These are phyloP conservation scores for Colletotrichum aenigma DNA, from an alignment of 2,329 filamentous ascomycete species.

Conservation along the genomic window DNA sequence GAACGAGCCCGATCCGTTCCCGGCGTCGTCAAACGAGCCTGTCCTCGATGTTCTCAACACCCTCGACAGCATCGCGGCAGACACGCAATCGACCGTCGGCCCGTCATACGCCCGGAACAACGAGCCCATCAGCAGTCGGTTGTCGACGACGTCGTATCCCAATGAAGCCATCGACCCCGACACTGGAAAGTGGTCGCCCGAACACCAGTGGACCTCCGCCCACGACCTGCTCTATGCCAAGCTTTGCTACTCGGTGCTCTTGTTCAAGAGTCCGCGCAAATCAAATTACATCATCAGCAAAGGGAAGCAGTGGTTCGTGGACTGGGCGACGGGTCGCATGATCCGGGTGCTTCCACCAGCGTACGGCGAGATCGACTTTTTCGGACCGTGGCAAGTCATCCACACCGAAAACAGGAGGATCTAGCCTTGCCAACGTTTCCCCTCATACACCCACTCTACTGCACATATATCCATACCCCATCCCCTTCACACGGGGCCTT, in stretches of 20 bases:
- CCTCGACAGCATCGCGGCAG: neutral
- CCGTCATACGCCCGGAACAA: conserved; percentile 17
- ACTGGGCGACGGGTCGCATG: conserved; percentile 63
- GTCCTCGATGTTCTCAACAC: neutral
- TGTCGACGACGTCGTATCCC: conserved; percentile 50
- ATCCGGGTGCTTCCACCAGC: conserved; percentile 56
- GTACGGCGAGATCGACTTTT: conserved; percentile 56
- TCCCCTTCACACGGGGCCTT: neutral
- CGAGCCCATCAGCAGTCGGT: conserved; percentile 33
- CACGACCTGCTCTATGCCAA: conserved; percentile 66
- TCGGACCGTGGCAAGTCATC: conserved; percentile 54
- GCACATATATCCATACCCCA: conserved; percentile 10
- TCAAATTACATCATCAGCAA: conserved; percentile 61
- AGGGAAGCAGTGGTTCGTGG: conserved; percentile 63
- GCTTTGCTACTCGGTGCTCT: conserved; percentile 62
- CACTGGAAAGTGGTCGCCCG: conserved; percentile 61
- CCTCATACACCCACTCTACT: neutral
- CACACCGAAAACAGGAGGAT: conserved; percentile 53
- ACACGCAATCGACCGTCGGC: conserved; percentile 7
- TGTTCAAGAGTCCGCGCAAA: conserved; percentile 61
- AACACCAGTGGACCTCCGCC: conserved; percentile 57
- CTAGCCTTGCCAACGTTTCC: conserved; percentile 26
- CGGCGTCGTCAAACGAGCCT: conserved; percentile 10
- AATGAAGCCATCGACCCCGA: conserved; percentile 50
- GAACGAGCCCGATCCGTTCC: conserved; percentile 1